phyloP scores from a whole-genome alignment of 768 basidiomycete species.

The Asterophora parasitica region DNA sequence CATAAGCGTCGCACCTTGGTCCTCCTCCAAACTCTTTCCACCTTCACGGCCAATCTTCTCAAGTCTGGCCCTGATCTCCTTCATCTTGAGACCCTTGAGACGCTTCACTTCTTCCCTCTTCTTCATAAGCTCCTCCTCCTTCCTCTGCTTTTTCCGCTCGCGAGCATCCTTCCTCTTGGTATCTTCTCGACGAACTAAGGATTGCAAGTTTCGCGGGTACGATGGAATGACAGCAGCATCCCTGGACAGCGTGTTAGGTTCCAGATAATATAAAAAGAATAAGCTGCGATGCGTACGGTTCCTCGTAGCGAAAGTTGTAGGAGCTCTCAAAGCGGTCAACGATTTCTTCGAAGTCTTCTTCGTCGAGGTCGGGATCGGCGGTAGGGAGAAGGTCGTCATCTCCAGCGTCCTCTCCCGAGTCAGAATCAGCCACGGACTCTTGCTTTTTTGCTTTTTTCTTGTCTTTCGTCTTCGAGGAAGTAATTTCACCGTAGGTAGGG shows the following conservation, averaged over 20 bases:
- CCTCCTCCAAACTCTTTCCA: slow-evolving; percentile 45
- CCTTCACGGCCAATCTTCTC: slow-evolving; percentile 70
- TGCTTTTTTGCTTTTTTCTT: slow-evolving; percentile 27
- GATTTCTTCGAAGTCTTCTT: slow-evolving; percentile 84
- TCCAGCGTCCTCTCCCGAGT: slow-evolving; percentile 17
- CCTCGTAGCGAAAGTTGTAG: slow-evolving; percentile 98
- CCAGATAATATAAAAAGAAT: neutral
- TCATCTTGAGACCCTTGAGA: slow-evolving; percentile 79
- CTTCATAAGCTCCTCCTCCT: slow-evolving; percentile 70
- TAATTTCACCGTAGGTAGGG: slow-evolving; percentile 84
- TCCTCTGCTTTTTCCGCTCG: slow-evolving; percentile 67
- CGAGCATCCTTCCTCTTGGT: slow-evolving; percentile 83
- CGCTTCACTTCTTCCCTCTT: slow-evolving; percentile 79
- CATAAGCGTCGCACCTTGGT: slow-evolving; percentile 24
- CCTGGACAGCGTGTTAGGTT: slow-evolving; percentile 28
- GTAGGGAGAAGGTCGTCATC: slow-evolving; percentile 19
- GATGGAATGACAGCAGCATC: slow-evolving; percentile 61
- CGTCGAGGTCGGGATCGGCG: slow-evolving; percentile 36
- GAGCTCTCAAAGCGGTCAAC: slow-evolving; percentile 92
- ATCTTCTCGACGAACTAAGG: slow-evolving; percentile 66
- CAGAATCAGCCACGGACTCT: slow-evolving; percentile 19
- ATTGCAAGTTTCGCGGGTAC: slow-evolving; percentile 70
- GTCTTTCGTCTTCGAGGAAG: slow-evolving; percentile 34
- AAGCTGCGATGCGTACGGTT: slow-evolving; percentile 60
- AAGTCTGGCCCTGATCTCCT: slow-evolving; percentile 72